These are phyloP conservation scores for Neurospora sp. DNA, from an alignment of 495 filamentous ascomycete genomes.

Conservation along the genomic window DNA sequence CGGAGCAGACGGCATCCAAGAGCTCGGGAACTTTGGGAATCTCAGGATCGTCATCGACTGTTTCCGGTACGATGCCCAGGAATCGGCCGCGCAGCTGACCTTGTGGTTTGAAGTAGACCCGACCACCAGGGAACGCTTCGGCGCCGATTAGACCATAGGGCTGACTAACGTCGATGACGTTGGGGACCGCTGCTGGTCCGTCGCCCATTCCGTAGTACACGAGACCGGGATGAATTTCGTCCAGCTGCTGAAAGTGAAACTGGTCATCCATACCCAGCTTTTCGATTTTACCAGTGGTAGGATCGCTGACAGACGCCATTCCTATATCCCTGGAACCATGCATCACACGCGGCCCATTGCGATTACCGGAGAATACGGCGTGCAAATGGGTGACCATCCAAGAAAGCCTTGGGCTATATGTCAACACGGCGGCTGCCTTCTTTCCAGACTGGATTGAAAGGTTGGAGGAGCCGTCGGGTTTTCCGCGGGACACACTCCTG, in stretches of 20 bases:
- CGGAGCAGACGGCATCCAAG: conserved; percentile 55
- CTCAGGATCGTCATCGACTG: conserved; percentile 43
- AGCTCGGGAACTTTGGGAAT: conserved; percentile 59
- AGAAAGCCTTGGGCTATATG: conserved; percentile 71
- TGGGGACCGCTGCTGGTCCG: conserved; percentile 65
- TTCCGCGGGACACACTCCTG: conserved; percentile 63
- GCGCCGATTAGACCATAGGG: conserved; percentile 74
- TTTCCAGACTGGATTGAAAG: conserved; percentile 43
- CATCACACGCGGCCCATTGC: conserved; percentile 64
- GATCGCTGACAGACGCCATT: conserved; percentile 63
- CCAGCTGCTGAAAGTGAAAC: conserved; percentile 62
- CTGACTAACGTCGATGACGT: conserved; percentile 82
- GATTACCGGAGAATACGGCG: conserved; percentile 56
- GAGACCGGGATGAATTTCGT: conserved; percentile 62
- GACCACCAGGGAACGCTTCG: conserved; percentile 73
- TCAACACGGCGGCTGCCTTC: conserved; percentile 47
- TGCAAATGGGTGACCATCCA: conserved; percentile 67
- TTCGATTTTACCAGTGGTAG: conserved; percentile 66
- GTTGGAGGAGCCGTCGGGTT: conserved; percentile 37
- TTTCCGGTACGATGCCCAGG: conserved; percentile 42
- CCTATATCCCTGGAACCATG: conserved; percentile 73
- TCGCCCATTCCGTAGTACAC: conserved; percentile 68
- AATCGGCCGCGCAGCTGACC: conserved; percentile 76
- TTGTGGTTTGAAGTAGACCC: conserved; percentile 59
- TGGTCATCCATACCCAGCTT: conserved; percentile 73